These are phyloP conservation scores for Suillus occidentalis DNA, from an alignment of 768 basidiomycete species.

Conservation along the genomic window DNA sequence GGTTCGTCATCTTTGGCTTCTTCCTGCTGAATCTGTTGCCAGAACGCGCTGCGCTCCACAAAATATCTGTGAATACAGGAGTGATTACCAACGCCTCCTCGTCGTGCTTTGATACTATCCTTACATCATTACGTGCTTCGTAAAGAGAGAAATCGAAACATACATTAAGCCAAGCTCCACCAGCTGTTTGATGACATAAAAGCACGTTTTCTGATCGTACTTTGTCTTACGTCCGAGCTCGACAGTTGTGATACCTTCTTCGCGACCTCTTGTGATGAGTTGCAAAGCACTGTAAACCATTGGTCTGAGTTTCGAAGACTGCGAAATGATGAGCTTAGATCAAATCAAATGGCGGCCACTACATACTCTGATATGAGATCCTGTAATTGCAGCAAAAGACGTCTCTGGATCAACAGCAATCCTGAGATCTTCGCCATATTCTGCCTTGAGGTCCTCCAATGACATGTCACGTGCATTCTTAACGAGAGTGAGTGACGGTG, in stretches of 20 bases:
- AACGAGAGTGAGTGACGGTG: constrained; percentile 51
- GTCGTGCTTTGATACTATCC: constrained; percentile 69
- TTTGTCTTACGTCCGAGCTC: constrained; percentile 74
- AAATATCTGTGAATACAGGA: constrained; percentile 84
- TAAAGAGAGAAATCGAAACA: constrained; percentile 20
- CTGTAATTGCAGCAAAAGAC: constrained; percentile 78
- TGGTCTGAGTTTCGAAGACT: constrained; percentile 80
- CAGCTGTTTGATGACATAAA: constrained; percentile 80
- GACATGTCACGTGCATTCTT: constrained; percentile 54
- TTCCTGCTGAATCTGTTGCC: constrained; percentile 76
- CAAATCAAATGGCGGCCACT: not conserved
- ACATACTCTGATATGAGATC: constrained; percentile 79
- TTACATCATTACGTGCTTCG: constrained; percentile 6
- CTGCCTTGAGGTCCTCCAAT: constrained; percentile 53
- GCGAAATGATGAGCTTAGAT: constrained; percentile 12
- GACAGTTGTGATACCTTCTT: constrained; percentile 74
- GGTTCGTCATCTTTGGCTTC: constrained; percentile 44
- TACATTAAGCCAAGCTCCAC: constrained; percentile 75
- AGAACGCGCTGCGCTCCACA: constrained; percentile 70
- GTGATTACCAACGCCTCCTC: constrained; percentile 74
- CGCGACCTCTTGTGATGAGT: constrained; percentile 78
- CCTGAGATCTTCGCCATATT: constrained; percentile 65
- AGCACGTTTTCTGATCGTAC: constrained; percentile 89
- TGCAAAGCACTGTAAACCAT: constrained; percentile 86
- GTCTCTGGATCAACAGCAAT: constrained; percentile 76